Evolutionary conservation across 2,329 filamentous ascomycete genomes (phyloP), one percentile per base, ranked within the genome.

Genomic region (Fusarium sp.): DNA sequence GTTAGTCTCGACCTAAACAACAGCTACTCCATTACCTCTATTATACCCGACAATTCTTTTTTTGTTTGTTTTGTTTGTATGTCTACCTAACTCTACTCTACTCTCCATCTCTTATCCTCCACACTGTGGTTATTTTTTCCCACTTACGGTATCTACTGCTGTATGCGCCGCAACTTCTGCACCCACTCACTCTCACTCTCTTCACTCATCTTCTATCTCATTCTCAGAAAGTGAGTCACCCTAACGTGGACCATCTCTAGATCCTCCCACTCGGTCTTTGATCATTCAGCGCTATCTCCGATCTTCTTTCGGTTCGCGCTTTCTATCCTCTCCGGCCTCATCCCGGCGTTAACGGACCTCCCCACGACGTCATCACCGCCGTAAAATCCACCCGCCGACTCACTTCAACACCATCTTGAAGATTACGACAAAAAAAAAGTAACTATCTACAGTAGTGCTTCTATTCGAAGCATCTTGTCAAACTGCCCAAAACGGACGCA

Each of bases 401-500:
- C 62, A 65, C 55, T 59, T 62, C 66, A 52, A 59, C 60, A 58
- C 62, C 59, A n/a, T 37, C 18, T 37, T 37, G 34, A 37, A 37
- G 34, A 37, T 68, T 52, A 26, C 25, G 18, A n/a, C 31, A 41
- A 42, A 52, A 30, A 30, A 52, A 30, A 52, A 37, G 18, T n/a
- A 37, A 37, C 34, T 26, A 41, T 25, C 37, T 37, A 52, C n/a
- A 42, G 34, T 25, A 51, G 72, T 65, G 62, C 62, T 69, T 74
- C 71, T 70, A 68, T 64, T 69, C 65, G 62, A 69, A 60, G 62
- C 62, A 66, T 72, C 76, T 71, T 75, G 73, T 75, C 70, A 74
- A 78, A 78, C 77, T 78, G 74, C 77, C 77, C 79, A 84, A 82
- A 78, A 86, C 85, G 84, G 84, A 84, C 80, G 78, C 79, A 73